Evolutionary conservation across 306 rosid species (phyloP), one percentile per base, ranked within the genome.

Genomic region (Adenanthera pavonina): DNA sequence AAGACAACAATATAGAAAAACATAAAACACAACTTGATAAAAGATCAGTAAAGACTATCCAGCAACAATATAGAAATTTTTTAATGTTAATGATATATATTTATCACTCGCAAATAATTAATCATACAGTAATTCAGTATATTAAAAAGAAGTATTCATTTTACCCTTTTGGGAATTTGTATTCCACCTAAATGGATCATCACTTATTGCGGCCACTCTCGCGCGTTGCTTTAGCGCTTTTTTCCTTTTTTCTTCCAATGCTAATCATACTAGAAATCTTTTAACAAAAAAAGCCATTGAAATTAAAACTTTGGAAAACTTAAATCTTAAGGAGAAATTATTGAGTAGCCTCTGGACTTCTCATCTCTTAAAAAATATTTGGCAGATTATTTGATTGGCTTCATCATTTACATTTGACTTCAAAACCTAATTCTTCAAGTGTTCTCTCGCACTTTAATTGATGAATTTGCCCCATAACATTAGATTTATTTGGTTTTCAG

Each of bases 321-420:
- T 41, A 17, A 68, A 68, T 68, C 12, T 43, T 9, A 68, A 43
- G 52, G 73, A 43, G 15, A 43, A 68, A 68, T 68, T 41, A 68
- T 68, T 68, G 9, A 25, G 35, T 10, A 68, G 10, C 25, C 14
- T 17, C 3, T 41, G n/a, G n/a, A 14, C 35, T 0, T 8, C 25
- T 59, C 46, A 3, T 3, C 38, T 61, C 12, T 13, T 43, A 6
- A 6, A 66, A 13, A 66, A 49, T 6, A 53, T 52, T 78, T 52
- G 54, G 25, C 9, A 40, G 54, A 65, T n/a, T 6, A 41, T 66
- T 78, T 78, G 33, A 66, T 19, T 52, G 75, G 54, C 14, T 6
- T 14, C 72, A 46, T 61, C 41, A 35, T 44, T 36, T 46, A 36
- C 19, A 11, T 19, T 44, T 36, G 14, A 78, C 67, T 49, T 62